Percentiles rank a stretch among this genome's conserved stretches.
Evolutionary conservation across 345 rosid genomes (phyloP).

Genomic region (Hevea brasiliensis): DNA sequence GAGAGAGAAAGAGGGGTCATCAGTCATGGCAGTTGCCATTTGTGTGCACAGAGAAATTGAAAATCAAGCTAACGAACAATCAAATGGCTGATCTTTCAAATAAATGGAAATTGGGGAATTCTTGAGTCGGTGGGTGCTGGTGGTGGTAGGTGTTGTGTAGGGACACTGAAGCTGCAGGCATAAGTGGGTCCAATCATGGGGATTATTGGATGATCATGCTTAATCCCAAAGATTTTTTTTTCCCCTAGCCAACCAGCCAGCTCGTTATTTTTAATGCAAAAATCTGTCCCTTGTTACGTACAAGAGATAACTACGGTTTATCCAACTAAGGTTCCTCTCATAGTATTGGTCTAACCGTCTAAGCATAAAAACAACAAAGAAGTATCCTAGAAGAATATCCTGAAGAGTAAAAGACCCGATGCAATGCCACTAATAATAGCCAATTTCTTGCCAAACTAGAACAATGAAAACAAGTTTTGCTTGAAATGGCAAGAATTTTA

Average conservation of each 20-base stretch:
- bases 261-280: conserved; percentile 6
- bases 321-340: background rate
- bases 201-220: background rate
- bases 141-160: background rate
- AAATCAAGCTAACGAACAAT: background rate
- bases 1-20: too few species aligned
- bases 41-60: background rate
- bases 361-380: background rate
- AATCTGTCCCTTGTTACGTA: background rate
- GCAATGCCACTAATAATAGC: background rate
- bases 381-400: background rate
- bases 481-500: conserved; percentile 2
- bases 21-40: too few species aligned
- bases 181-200: background rate
- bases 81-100: background rate
- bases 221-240: conserved; percentile 3
- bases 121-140: too few species aligned
- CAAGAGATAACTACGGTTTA: background rate
- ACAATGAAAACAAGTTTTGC: background rate
- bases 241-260: background rate
- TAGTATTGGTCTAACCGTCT: background rate
- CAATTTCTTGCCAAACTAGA: background rate
- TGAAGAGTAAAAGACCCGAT: background rate
- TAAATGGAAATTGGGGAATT: background rate
- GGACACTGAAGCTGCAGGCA: background rate